phyloP scores from a whole-genome alignment of 352 stramenopile genomes.

The Phytopythium chamaehyphon region DNA sequence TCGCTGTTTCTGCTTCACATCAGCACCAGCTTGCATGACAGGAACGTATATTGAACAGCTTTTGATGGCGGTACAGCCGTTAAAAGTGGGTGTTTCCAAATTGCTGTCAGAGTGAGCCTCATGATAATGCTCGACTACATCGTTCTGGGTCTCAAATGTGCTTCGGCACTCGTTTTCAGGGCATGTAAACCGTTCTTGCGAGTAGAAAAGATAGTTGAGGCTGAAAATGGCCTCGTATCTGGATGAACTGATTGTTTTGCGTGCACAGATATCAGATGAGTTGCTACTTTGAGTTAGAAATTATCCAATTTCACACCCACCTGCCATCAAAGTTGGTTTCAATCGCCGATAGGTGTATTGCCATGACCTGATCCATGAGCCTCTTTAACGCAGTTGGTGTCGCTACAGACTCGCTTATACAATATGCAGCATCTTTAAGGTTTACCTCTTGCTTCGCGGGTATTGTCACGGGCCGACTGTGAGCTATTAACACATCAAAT shows the following conservation, averaged over 20 bases:
- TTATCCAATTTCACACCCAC: too few relatives aligned
- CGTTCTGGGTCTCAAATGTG: slow-evolving; percentile 26
- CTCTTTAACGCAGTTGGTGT: slow-evolving; percentile 23
- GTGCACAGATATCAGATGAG: too few relatives aligned
- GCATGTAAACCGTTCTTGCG: slow-evolving; percentile 45
- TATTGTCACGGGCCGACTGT: slow-evolving; percentile 28
- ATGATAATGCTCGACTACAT: slow-evolving; percentile 31
- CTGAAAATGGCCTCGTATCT: slow-evolving; percentile 43
- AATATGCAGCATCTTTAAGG: slow-evolving; percentile 31
- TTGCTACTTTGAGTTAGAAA: too few relatives aligned
- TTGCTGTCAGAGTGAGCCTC: slow-evolving; percentile 18
- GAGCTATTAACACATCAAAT: slow-evolving; percentile 20
- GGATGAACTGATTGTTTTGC: not conserved
- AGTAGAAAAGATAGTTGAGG: slow-evolving; percentile 74
- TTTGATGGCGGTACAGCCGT: slow-evolving; percentile 21
- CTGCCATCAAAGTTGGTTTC: not conserved
- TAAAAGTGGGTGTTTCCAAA: not conserved
- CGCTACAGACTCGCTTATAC: slow-evolving; percentile 23
- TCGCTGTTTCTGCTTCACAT: not conserved
- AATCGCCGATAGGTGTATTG: slow-evolving; percentile 27
- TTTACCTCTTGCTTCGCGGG: slow-evolving; percentile 31
- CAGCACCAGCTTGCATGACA: slow-evolving; percentile 14
- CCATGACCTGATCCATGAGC: slow-evolving; percentile 37
- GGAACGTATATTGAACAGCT: slow-evolving; percentile 63
- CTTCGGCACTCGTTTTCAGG: slow-evolving; percentile 23